Conservation (phyloP, 2,329 filamentous ascomycete genomes). For the Coleophoma cylindrospora region DNA sequence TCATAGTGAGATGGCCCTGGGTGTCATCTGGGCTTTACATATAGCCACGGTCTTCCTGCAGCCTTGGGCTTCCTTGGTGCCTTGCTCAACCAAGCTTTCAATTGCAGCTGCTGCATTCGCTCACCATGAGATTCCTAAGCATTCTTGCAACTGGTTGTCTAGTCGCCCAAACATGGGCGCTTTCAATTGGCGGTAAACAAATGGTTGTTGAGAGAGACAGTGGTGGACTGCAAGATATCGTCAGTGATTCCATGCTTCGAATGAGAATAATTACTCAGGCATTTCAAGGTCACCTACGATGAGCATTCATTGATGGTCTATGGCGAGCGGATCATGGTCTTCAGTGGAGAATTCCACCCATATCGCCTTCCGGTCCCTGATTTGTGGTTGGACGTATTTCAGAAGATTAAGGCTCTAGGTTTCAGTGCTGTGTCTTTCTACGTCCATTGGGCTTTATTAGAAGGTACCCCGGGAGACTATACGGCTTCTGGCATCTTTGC, state of each 20-base stretch:
- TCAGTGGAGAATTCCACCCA: conserved; percentile 59
- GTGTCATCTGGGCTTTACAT: background rate
- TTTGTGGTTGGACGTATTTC: conserved; percentile 68
- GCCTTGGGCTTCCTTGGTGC: too few species aligned
- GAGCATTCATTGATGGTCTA: conserved; percentile 57
- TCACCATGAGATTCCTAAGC: conserved; percentile 32
- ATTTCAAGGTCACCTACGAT: conserved; percentile 58
- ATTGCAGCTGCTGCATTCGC: too few species aligned
- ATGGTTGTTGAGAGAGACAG: conserved; percentile 44
- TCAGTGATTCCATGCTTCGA: conserved; percentile 26
- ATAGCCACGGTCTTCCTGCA: background rate
- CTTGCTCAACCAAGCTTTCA: too few species aligned
- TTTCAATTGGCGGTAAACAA: conserved; percentile 42
- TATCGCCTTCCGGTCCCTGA: conserved; percentile 55
- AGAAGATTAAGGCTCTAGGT: conserved; percentile 77
- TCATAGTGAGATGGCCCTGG: background rate
- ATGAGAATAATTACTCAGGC: conserved; percentile 1
- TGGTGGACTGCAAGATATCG: conserved; percentile 48
- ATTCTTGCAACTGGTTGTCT: conserved; percentile 29
- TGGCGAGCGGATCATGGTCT: conserved; percentile 58
- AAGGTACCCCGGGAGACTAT: conserved; percentile 68
- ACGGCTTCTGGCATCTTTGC: conserved; percentile 67
- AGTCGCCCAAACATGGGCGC: conserved; percentile 37
- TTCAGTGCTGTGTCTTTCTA: conserved; percentile 81
- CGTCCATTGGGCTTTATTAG: conserved; percentile 71